A percentile compares a stretch with the other conserved stretches of the same genome.
Evolutionary conservation across 73 alveolate genomes (phyloP).

Genomic region (Tetrahymena thermophila): DNA sequence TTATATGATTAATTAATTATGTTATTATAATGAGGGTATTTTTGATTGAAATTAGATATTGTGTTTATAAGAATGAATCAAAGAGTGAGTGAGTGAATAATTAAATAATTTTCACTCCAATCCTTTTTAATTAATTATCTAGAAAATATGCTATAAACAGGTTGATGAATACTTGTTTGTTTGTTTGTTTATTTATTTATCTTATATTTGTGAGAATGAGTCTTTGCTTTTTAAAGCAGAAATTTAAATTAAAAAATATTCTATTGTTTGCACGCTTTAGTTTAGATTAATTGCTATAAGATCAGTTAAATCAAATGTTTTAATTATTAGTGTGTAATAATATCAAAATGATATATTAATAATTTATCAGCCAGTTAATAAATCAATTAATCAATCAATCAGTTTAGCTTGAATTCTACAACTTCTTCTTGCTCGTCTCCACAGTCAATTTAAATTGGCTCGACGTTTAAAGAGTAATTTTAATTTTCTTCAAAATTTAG

Average conservation of each 20-base stretch:
- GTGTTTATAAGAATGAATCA: not conserved
- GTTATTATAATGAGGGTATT: too few species aligned
- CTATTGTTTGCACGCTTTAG: not conserved
- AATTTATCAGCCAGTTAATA: too few species aligned
- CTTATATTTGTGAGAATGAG: not conserved
- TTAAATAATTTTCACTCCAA: not conserved
- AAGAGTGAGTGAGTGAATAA: not conserved
- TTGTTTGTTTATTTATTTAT: too few species aligned
- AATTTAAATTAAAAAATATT: too few species aligned
- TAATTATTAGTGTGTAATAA: too few species aligned
- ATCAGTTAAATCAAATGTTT: too few species aligned
- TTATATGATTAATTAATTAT: too few species aligned
- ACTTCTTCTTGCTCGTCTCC: not conserved
- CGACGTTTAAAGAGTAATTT: not conserved
- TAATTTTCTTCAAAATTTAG: not conserved
- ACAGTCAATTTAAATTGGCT: not conserved
- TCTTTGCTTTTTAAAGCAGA: not conserved
- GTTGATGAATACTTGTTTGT: not conserved
- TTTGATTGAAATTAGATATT: not conserved
- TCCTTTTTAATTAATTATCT: not conserved
- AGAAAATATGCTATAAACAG: not conserved
- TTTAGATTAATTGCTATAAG: too few species aligned
- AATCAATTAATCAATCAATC: too few species aligned
- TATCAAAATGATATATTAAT: not conserved
- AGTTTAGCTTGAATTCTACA: not conserved